phyloP scores from a whole-genome alignment of 441 rosid genomes.

The Arabidopsis hybrid region DNA sequence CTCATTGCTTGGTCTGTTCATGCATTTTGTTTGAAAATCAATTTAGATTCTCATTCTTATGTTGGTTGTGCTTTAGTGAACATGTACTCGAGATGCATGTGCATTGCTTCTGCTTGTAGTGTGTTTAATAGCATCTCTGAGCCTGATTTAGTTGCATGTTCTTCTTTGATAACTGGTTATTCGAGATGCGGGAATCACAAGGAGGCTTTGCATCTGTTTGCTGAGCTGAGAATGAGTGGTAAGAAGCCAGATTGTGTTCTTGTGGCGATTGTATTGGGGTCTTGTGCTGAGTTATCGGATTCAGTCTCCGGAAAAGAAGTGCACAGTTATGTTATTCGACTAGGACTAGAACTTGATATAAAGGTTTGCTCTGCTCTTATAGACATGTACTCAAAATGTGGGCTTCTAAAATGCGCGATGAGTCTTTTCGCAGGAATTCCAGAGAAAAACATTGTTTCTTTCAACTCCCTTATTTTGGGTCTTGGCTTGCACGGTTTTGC shows the following conservation, averaged over 20 bases:
- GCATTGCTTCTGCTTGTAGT: conserved; percentile 59
- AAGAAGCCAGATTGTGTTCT: conserved; percentile 65
- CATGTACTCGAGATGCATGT: conserved; percentile 72
- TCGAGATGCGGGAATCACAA: conserved; percentile 63
- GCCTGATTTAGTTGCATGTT: conserved; percentile 84
- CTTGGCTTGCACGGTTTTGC: conserved; percentile 81
- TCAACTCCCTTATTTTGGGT: conserved; percentile 74
- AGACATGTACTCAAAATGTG: conserved; percentile 88
- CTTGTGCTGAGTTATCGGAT: conserved; percentile 67
- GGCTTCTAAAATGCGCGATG: conserved; percentile 57
- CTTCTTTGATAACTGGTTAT: conserved; percentile 75
- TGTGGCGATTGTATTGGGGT: conserved; percentile 59
- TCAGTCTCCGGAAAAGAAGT: conserved; percentile 56
- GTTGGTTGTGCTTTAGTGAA: conserved; percentile 73
- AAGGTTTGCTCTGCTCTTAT: conserved; percentile 75
- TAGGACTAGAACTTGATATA: conserved; percentile 62
- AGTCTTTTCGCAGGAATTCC: conserved; percentile 55
- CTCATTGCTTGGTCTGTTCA: conserved; percentile 68
- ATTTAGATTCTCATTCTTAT: conserved; percentile 59
- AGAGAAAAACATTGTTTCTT: conserved; percentile 57
- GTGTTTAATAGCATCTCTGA: conserved; percentile 57
- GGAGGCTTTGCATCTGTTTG: conserved; percentile 58
- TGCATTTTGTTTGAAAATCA: conserved; percentile 70
- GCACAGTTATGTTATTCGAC: conserved; percentile 66
- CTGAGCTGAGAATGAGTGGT: conserved; percentile 55